A percentile compares a stretch with the other conserved stretches of the same genome.
phyloP scores from a whole-genome alignment of 768 basidiomycete species.

The Termitomyces sp. region DNA sequence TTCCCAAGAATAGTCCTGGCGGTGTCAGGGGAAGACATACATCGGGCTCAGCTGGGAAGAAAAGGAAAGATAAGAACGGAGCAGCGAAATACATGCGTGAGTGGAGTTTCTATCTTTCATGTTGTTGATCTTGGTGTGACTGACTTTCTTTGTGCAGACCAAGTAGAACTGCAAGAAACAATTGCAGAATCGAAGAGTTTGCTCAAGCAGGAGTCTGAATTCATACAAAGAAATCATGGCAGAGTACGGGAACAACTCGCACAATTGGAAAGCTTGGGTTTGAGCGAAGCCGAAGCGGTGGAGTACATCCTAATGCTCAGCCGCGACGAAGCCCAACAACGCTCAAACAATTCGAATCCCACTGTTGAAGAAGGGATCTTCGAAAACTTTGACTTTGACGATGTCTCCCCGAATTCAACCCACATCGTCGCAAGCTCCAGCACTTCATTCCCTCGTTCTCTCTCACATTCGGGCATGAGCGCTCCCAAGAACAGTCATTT shows the following conservation, averaged over 20 bases:
- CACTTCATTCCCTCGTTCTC: constrained; percentile 15
- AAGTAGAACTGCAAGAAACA: constrained; percentile 60
- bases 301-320: constrained; percentile 86
- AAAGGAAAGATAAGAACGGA: constrained; percentile 30
- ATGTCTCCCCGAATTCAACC: constrained; percentile 27
- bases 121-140: constrained; percentile 7
- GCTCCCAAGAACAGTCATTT: constrained; percentile 21
- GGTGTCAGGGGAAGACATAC: constrained; percentile 35
- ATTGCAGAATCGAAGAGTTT: constrained; percentile 58
- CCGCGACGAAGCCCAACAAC: constrained; percentile 60
- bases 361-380: constrained; percentile 54
- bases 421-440: constrained; percentile 10
- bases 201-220: constrained; percentile 48
- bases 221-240: constrained; percentile 35
- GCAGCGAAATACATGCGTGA: constrained; percentile 47
- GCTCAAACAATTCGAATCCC: constrained; percentile 11
- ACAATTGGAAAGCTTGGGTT: constrained; percentile 60
- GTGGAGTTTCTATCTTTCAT: constrained; percentile 16
- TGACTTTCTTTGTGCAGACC: constrained; percentile 38
- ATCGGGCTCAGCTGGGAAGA: constrained; percentile 27
- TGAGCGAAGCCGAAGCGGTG: constrained; percentile 72
- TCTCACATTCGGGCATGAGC: constrained; percentile 21
- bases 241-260: constrained; percentile 58
- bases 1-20: constrained; percentile 27
- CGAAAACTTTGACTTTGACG: constrained; percentile 47